These are phyloP conservation scores for Elongisporangium senticosum DNA, from an alignment of 352 stramenopile genomes.

Conservation along the genomic window DNA sequence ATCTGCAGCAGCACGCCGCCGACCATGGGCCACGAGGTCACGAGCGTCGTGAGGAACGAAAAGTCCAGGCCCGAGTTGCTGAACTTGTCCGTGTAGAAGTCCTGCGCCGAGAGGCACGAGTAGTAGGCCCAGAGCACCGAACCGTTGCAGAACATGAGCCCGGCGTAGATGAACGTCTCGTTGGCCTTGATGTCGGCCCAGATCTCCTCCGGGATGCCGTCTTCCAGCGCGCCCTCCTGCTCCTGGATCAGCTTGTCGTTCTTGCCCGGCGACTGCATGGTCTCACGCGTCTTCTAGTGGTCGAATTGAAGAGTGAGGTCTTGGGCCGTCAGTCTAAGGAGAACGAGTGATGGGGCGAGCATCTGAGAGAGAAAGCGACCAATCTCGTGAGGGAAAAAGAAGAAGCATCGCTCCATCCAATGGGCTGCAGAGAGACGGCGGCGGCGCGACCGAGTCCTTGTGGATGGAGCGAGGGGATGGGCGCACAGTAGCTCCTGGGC, in stretches of 20 bases:
- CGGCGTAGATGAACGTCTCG: slow-evolving; percentile 23
- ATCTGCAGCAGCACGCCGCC: slow-evolving; percentile 30
- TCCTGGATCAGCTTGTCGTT: slow-evolving; percentile 19
- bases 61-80: slow-evolving; percentile 25
- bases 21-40: slow-evolving; percentile 31
- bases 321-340: background rate
- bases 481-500: background rate
- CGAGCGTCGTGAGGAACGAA: slow-evolving; percentile 35
- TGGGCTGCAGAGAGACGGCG: too few relatives aligned
- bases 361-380: background rate
- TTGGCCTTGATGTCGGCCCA: slow-evolving; percentile 28
- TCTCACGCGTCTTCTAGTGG: background rate
- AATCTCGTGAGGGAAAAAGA: background rate
- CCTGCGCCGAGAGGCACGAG: slow-evolving; percentile 40
- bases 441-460: background rate
- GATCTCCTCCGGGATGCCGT: slow-evolving; percentile 25
- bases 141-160: slow-evolving; percentile 37
- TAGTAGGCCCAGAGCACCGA: slow-evolving; percentile 45
- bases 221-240: slow-evolving; percentile 5
- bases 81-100: slow-evolving; percentile 33
- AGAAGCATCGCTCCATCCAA: background rate
- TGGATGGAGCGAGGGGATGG: background rate
- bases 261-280: slow-evolving; percentile 12
- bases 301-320: background rate
- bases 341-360: too few relatives aligned